Base-by-base conservation (phyloP, 441 rosid species). In the Kokia cookei region DNA sequence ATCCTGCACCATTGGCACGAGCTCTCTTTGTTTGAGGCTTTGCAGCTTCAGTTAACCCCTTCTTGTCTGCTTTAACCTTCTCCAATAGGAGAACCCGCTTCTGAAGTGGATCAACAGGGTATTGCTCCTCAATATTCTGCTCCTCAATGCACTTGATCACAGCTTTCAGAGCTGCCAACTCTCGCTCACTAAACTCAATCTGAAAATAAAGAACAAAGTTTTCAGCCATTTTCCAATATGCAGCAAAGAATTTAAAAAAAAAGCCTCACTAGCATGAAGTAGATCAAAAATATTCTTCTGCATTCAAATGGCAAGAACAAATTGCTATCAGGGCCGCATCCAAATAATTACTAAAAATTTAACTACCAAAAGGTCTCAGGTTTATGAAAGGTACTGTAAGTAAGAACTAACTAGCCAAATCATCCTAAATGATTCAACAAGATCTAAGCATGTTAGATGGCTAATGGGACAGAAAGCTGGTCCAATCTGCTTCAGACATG, bases 51-150 rank as follows among this genome's bases (percentile, higher is more conserved):
- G 90, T 91, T 54, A 80, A 93, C 77, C 92, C 82, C 78, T 90
- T 96, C 86, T 85, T 91, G 77, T 96, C 99, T 9, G 97, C 94
- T 84, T 96, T 96, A 69, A 90, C 97, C 83, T 96, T 96, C 94
- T 93, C 99, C 24, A 96, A 90, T 84, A 86, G 88, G 73, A 84
- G 66, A 69, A 96, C 89, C 70, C 87, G 83, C 69, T 89, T 88
- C 58, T 90, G 92, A 61, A 96, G 94, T 9, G 90, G 83, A 51
- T 90, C 98, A 26, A 77, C 61, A n/a, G 91, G 91, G 78, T 87
- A 96, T 76, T 59, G 95, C 81, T 86, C 93, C 87, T 91, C 97
- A n/a, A 95, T 91, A 82, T 80, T 93, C 76, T 93, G 99, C 85
- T 95, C 99, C 78, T 95, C 97, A 5, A 93, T 80, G 87, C 98